These are phyloP conservation scores for Rhynchosporium graminicola DNA, from an alignment of 2,329 filamentous ascomycete species.

Conservation along the genomic window DNA sequence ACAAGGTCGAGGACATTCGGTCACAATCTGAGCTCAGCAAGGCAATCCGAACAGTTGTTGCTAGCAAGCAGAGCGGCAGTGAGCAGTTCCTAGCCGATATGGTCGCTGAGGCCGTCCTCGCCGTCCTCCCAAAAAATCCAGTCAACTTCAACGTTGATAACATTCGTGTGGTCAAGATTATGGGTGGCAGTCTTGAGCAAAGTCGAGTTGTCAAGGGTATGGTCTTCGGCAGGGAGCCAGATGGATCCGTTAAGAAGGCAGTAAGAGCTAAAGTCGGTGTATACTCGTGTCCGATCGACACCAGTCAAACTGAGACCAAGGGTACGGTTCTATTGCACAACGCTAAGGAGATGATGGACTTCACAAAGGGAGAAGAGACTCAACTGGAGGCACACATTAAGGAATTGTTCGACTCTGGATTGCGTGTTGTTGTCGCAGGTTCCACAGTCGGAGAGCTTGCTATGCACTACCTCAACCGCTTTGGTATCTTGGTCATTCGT, in stretches of 20 bases:
- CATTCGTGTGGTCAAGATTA: constrained; percentile 98
- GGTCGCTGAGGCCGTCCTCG: constrained; percentile 81
- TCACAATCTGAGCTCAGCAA: constrained; percentile 86
- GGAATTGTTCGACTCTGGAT: constrained; percentile 89
- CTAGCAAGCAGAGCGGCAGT: constrained; percentile 92
- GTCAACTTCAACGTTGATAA: constrained; percentile 98
- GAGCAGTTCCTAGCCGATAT: constrained; percentile 86
- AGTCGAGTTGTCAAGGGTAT: constrained; percentile 95
- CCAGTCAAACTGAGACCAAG: constrained; percentile 96
- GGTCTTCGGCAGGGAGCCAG: constrained; percentile 96
- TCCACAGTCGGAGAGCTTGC: constrained; percentile 94
- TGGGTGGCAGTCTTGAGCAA: constrained; percentile 94
- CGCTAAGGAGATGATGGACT: constrained; percentile 97
- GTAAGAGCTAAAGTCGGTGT: constrained; percentile 93
- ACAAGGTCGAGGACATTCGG: constrained; percentile 83
- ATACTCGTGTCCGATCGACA: constrained; percentile 94
- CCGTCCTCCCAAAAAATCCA: constrained; percentile 93
- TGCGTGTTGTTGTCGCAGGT: constrained; percentile 89
- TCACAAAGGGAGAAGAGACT: constrained; percentile 92
- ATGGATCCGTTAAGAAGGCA: constrained; percentile 88
- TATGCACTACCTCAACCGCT: constrained; percentile 96
- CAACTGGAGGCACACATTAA: constrained; percentile 92
- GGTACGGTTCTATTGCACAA: constrained; percentile 96
- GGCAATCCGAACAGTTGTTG: constrained; percentile 91
- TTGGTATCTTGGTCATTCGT: constrained; percentile 93